These are phyloP conservation scores for Allium cepa DNA, from an alignment of 106 monocot species.

Conservation along the genomic window DNA sequence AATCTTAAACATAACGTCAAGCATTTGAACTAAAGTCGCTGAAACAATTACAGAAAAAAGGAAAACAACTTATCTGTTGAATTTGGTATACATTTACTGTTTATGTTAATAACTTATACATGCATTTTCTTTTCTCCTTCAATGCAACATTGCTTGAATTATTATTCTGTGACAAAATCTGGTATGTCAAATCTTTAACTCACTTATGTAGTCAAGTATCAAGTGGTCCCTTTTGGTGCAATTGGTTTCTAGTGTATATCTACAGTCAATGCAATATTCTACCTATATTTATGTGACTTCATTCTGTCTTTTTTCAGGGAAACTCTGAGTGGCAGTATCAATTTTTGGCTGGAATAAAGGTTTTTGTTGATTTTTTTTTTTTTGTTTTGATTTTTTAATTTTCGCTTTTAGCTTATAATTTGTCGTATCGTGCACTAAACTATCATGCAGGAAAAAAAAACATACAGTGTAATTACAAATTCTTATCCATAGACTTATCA, in stretches of 20 bases:
- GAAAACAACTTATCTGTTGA: too few relatives aligned
- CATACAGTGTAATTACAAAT: background rate
- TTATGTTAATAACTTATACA: background rate
- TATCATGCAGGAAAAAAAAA: background rate
- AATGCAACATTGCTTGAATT: too few relatives aligned
- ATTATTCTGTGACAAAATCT: background rate
- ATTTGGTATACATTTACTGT: background rate
- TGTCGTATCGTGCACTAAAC: background rate
- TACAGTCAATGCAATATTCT: conserved; percentile 1
- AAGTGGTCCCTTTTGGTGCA: background rate
- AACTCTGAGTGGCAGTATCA: conserved; percentile 12
- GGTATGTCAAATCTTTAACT: background rate
- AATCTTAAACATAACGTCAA: too few relatives aligned
- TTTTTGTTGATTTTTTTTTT: conserved; percentile 3
- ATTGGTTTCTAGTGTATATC: background rate
- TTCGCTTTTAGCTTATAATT: background rate
- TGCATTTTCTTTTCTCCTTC: background rate
- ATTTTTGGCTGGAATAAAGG: conserved; percentile 25
- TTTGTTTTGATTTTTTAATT: too few relatives aligned
- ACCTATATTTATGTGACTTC: background rate
- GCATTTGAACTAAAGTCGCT: too few relatives aligned
- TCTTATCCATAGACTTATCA: background rate
- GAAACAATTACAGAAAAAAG: too few relatives aligned
- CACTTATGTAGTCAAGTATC: background rate
- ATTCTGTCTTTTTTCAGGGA: conserved; percentile 13